Evolutionary conservation across 1,284 basidiomycete species (phyloP), one percentile per base, ranked within the genome.

Genomic region (Cutaneotrichosporon sp.): DNA sequence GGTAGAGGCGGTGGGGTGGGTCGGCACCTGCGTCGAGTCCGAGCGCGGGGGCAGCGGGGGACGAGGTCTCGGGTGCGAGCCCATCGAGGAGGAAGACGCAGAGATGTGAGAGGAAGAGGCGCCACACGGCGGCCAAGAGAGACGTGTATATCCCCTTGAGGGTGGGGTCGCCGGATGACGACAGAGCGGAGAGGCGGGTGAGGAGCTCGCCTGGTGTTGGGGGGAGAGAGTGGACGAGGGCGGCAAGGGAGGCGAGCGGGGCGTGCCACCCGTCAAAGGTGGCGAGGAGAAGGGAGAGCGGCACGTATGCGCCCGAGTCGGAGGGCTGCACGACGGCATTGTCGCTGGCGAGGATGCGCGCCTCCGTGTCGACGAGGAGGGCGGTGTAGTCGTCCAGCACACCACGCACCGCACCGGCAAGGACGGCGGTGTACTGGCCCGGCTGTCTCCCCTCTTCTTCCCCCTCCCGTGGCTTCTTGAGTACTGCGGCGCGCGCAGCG

Each of bases 251-350:
- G 20, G 85, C 84, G 53, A 94, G 81, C 18, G 90, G 91, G 10
- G 88, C 87, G 69, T 91, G 89, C 92, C 92, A 94, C 72, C 85
- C 85, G 22, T 89, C 84, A 74, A 94, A 93, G 7, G 85, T 85
- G 3, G 92, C 90, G 52, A 89, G 85, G 56, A 94, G 80, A 7
- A 87, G 87, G 0, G 91, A 89, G 31, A 94, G 81, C 0, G 91
- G 91, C 2, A 94, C 91, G 72, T 89, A 92, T 10, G 61, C 56
- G 87, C 46, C 89, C 20, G 34, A 33, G 8, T 34, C 36, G 27
- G 24, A 22, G 27, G 49, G 51, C 83, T 59, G 86, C 85, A 94
- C 91, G 24, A 92, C 82, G 56, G 81, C 83, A 8, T 86, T 81
- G 71, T 93, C 90, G 55, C 87, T 84, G 43, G 80, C 81, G 36